Conservation (phyloP, 495 filamentous ascomycete species). For the Filosporella fistucella region DNA sequence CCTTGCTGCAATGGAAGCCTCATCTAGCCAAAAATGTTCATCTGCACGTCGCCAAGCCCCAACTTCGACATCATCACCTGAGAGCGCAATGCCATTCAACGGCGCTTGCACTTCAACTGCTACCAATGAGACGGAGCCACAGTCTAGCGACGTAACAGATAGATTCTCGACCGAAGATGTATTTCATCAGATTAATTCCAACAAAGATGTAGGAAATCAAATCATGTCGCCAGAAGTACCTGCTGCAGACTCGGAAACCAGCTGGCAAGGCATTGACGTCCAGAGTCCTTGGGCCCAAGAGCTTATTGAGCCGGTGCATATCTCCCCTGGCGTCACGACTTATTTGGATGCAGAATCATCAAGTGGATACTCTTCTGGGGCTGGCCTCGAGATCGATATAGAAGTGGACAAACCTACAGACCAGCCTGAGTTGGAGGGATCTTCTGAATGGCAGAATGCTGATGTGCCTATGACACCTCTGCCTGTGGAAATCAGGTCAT, state of each 20-base stretch:
- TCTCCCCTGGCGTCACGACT: no score
- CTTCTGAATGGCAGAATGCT: no score
- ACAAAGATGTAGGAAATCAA: background rate
- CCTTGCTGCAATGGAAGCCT: background rate
- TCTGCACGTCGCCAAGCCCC: background rate
- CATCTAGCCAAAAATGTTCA: background rate
- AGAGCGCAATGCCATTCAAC: no score
- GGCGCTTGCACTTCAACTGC: no score
- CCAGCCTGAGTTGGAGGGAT: no score
- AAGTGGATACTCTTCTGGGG: no score
- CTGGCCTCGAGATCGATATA: no score
- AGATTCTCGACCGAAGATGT: background rate
- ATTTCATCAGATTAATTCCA: background rate
- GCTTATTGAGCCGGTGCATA: no score
- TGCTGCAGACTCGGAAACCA: conserved; percentile 5
- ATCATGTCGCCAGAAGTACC: background rate
- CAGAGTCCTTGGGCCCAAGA: conserved; percentile 20
- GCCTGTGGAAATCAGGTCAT: conserved; percentile 11
- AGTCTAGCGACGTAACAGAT: background rate
- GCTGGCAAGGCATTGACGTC: conserved; percentile 8
- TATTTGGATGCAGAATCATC: no score
- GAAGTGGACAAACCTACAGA: no score
- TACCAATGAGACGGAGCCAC: background rate
- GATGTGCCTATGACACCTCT: no score
- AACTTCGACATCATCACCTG: background rate